phyloP scores from a whole-genome alignment of 2,329 filamentous ascomycete species.

The Nemania serpens region DNA sequence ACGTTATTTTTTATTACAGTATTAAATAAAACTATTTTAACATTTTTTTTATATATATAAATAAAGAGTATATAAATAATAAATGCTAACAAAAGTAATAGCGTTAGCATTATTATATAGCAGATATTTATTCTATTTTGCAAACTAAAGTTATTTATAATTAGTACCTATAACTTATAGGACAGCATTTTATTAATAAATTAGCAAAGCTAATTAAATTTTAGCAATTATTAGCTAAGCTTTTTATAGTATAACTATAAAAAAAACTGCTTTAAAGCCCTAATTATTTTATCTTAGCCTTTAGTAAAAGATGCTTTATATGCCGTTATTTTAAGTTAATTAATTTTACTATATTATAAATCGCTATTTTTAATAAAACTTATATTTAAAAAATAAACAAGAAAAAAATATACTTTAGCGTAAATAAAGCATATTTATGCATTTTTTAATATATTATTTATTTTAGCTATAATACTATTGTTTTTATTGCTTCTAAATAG shows the following conservation, averaged over 20 bases:
- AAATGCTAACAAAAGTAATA: too few relatives aligned
- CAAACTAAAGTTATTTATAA: too few relatives aligned
- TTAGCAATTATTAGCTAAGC: background rate
- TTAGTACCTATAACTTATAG: background rate
- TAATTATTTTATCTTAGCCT: background rate
- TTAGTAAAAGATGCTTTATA: background rate
- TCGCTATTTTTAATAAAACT: background rate
- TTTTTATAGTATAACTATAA: background rate
- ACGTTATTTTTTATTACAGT: background rate
- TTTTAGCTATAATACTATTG: background rate
- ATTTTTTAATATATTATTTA: background rate
- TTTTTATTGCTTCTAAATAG: slow-evolving; percentile 1
- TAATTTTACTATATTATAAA: background rate
- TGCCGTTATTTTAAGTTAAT: background rate
- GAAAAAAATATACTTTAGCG: background rate
- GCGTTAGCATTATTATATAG: too few relatives aligned
- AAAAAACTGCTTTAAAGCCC: too few relatives aligned
- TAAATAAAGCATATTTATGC: background rate
- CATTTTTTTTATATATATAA: background rate
- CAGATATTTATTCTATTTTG: too few relatives aligned
- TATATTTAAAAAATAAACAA: slow-evolving; percentile 1
- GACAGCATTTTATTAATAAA: background rate
- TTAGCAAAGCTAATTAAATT: background rate
- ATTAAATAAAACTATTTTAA: background rate
- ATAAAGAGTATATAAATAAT: too few relatives aligned